These are phyloP conservation scores for Thermoascus crustaceus DNA, from an alignment of 2,329 filamentous ascomycete species.

Conservation along the genomic window DNA sequence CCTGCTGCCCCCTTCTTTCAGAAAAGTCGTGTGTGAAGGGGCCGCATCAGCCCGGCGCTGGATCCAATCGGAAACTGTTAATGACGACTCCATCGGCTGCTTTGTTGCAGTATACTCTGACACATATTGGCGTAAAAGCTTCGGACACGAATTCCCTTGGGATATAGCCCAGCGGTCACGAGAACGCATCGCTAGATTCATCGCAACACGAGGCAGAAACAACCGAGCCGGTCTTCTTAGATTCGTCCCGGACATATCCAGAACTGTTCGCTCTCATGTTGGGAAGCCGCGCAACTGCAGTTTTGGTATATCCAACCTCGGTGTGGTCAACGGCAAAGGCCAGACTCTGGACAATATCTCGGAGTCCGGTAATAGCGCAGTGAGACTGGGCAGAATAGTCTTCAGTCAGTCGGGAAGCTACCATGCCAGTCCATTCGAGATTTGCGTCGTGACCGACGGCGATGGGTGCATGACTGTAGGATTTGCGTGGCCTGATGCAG, in stretches of 20 bases:
- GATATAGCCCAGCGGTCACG: background rate
- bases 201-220: background rate
- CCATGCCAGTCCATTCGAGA: background rate
- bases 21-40: background rate
- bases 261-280: background rate
- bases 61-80: background rate
- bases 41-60: background rate
- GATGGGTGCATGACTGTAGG: background rate
- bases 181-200: background rate
- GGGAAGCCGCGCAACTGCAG: background rate
- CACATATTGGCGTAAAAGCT: background rate
- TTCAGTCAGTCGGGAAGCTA: background rate
- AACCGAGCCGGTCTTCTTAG: background rate
- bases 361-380: background rate
- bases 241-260: background rate
- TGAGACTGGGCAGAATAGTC: background rate
- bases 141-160: background rate
- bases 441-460: background rate
- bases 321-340: background rate
- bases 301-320: background rate
- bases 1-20: background rate
- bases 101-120: background rate
- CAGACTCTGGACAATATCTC: background rate
- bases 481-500: background rate
- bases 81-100: background rate